phyloP scores from a whole-genome alignment of 2,329 filamentous ascomycete species.

The Dactylellina drechsleri region DNA sequence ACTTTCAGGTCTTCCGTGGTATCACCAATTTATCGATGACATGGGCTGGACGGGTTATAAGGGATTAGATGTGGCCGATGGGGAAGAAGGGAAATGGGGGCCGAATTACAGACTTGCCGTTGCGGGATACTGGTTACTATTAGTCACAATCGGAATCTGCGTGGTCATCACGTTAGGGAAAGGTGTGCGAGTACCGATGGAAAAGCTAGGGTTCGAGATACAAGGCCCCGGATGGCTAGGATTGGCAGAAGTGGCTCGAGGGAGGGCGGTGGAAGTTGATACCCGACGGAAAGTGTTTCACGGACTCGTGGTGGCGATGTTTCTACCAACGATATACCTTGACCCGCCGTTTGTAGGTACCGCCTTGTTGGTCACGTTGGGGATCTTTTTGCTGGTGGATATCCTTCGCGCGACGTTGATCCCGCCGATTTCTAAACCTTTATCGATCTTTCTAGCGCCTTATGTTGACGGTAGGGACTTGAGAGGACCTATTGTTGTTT shows the following conservation, averaged over 20 bases:
- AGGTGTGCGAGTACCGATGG: constrained; percentile 39
- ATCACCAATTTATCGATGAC: constrained; percentile 71
- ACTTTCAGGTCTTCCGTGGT: constrained; percentile 77
- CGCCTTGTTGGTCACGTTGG: constrained; percentile 80
- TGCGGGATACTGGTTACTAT: constrained; percentile 62
- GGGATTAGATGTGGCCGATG: constrained; percentile 76
- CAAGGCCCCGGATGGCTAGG: constrained; percentile 66
- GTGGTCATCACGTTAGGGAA: constrained; percentile 41
- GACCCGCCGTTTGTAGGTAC: constrained; percentile 86
- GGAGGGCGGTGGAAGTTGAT: constrained; percentile 88
- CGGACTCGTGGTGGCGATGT: constrained; percentile 97
- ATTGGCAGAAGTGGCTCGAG: constrained; percentile 80
- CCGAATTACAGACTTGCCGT: constrained; percentile 57
- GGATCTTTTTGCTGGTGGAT: constrained; percentile 87
- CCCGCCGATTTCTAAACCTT: constrained; percentile 84
- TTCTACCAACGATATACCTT: constrained; percentile 84
- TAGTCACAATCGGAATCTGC: constrained; percentile 44
- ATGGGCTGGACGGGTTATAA: constrained; percentile 64
- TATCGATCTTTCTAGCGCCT: constrained; percentile 86
- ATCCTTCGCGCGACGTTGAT: constrained; percentile 89
- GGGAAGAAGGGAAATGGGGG: constrained; percentile 51
- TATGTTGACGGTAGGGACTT: constrained; percentile 96
- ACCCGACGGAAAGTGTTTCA: constrained; percentile 97
- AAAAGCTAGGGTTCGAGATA: constrained; percentile 47
- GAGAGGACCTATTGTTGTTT: constrained; percentile 91